Conservation (phyloP, 2,329 filamentous ascomycete species). For the Aspergillus sp. region DNA sequence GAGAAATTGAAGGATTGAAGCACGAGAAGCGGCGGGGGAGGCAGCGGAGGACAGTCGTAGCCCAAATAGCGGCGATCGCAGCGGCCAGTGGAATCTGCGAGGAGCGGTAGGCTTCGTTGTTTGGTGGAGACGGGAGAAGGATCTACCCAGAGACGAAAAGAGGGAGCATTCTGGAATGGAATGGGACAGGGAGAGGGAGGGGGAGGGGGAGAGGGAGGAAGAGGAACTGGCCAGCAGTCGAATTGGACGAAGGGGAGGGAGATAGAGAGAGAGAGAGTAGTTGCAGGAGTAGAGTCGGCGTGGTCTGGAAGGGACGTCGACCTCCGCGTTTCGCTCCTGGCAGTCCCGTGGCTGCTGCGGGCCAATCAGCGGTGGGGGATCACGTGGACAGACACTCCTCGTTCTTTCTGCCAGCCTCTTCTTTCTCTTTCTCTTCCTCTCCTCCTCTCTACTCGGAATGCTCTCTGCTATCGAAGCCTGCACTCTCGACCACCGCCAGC, state of each 20-base stretch:
- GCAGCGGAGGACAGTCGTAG: background rate
- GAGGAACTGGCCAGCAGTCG: background rate
- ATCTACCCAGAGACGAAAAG: constrained; percentile 15
- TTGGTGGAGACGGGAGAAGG: constrained; percentile 14
- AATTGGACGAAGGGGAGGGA: constrained; percentile 1
- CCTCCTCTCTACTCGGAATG: no score
- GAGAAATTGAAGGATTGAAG: background rate
- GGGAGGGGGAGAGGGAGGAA: constrained; percentile 2
- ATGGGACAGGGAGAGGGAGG: constrained; percentile 3
- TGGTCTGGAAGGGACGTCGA: constrained; percentile 1
- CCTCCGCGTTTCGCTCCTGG: no score
- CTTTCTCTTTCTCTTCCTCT: no score
- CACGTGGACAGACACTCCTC: no score
- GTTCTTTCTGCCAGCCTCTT: no score
- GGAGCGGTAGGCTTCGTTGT: constrained; percentile 13
- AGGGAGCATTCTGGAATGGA: constrained; percentile 12
- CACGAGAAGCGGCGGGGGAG: background rate
- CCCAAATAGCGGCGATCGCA: constrained; percentile 10
- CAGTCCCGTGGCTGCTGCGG: no score
- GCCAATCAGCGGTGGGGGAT: no score
- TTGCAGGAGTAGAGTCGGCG: background rate
- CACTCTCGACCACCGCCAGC: no score
- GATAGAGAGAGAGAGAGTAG: constrained; percentile 8
- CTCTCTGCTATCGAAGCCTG: no score
- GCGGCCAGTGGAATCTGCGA: no score